Conservation (phyloP, 768 basidiomycete species). For the Kwoniella botswanensis region DNA sequence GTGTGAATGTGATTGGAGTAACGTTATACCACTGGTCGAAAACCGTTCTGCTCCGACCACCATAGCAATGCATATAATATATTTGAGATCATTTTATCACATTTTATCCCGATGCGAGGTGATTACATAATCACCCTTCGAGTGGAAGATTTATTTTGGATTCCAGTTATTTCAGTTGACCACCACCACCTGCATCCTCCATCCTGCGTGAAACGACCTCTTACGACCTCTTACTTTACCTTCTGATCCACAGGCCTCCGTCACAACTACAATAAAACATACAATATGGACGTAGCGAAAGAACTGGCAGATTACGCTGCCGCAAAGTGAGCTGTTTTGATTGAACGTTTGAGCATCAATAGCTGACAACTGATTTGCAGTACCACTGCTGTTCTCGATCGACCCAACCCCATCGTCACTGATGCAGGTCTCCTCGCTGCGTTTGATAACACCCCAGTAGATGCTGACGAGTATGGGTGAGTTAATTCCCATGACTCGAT, state of each 20-base stretch:
- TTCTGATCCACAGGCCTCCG: too few species aligned
- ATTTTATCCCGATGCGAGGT: conserved; percentile 27
- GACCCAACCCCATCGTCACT: conserved; percentile 64
- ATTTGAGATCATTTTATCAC: conserved; percentile 17
- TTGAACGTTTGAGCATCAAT: background rate
- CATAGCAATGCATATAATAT: conserved; percentile 4
- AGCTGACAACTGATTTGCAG: conserved; percentile 32
- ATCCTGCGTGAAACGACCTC: background rate
- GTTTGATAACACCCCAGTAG: conserved; percentile 84
- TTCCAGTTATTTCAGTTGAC: background rate
- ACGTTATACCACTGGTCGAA: conserved; percentile 6
- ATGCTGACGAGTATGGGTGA: conserved; percentile 81
- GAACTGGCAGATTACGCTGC: conserved; percentile 75
- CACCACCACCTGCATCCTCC: background rate
- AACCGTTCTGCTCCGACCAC: conserved; percentile 25
- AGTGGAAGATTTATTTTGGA: background rate
- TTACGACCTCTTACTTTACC: too few species aligned
- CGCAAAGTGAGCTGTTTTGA: conserved; percentile 66
- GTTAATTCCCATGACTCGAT: conserved; percentile 36
- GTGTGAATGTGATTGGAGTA: conserved; percentile 16
- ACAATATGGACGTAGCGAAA: conserved; percentile 78
- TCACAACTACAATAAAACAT: too few species aligned
- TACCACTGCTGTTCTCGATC: conserved; percentile 38
- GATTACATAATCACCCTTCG: background rate
- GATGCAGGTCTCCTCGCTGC: conserved; percentile 84